Evolutionary conservation across 495 filamentous ascomycete species (phyloP).

Genomic region (Xeromyces bisporus): DNA sequence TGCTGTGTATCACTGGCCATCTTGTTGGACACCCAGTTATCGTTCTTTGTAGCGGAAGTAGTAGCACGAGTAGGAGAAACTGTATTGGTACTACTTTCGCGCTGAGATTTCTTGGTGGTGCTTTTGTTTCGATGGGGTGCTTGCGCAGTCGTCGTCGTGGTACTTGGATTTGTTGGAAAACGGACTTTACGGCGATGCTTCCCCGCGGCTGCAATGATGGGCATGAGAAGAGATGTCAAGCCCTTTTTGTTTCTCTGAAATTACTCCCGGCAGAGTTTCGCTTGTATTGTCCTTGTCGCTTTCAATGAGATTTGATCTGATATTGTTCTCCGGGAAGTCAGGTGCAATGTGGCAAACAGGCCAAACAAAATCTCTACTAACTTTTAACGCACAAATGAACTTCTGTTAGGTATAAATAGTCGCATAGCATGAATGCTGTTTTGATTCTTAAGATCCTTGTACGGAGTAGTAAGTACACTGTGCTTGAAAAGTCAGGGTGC

Average conservation of each 20-base stretch:
- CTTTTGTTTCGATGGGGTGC: too few relatives aligned
- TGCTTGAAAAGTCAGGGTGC: too few relatives aligned
- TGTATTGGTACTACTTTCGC: too few relatives aligned
- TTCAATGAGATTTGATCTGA: conserved; percentile 3
- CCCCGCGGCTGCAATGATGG: conserved; percentile 15
- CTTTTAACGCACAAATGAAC: too few relatives aligned
- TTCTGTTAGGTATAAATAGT: too few relatives aligned
- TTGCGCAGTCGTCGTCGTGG: conserved; percentile 1
- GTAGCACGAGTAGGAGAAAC: too few relatives aligned
- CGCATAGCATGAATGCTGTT: too few relatives aligned
- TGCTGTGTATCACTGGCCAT: conserved; percentile 5
- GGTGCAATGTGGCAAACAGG: conserved; percentile 1
- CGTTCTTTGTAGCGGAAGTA: too few relatives aligned
- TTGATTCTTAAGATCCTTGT: too few relatives aligned
- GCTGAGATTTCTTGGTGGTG: too few relatives aligned
- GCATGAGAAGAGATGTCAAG: conserved; percentile 13
- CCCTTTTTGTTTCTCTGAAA: background rate
- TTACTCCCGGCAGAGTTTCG: conserved; percentile 2
- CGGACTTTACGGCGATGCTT: conserved; percentile 27
- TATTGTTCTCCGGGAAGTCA: conserved; percentile 9
- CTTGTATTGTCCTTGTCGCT: conserved; percentile 11
- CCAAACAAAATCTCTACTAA: too few relatives aligned
- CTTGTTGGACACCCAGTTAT: conserved; percentile 1
- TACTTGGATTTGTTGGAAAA: conserved; percentile 12
- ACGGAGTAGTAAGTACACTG: too few relatives aligned